Evolutionary conservation across 2,329 filamentous ascomycete genomes (phyloP).

Genomic region (Pochonia chlamydosporia): DNA sequence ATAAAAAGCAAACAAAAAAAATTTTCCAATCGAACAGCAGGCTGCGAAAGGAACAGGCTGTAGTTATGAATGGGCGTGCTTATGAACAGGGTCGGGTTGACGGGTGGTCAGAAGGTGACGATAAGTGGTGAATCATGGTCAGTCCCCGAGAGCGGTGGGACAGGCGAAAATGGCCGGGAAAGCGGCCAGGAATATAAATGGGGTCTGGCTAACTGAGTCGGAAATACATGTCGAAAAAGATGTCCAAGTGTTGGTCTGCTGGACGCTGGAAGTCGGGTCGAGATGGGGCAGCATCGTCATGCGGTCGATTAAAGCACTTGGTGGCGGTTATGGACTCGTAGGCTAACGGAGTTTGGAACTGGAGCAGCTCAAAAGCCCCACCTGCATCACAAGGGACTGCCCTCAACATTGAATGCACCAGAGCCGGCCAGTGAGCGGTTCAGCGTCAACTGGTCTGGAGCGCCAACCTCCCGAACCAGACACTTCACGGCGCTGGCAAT

Average conservation of each 20-base stretch:
- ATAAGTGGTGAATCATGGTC: constrained; percentile 3
- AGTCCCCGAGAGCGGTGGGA: constrained; percentile 1
- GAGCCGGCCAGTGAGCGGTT: too few relatives aligned
- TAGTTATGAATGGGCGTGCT: too few relatives aligned
- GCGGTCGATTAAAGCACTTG: background rate
- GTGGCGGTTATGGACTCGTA: background rate
- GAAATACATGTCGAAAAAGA: background rate
- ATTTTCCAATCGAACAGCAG: background rate
- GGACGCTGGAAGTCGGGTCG: too few relatives aligned
- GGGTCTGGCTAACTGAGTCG: background rate
- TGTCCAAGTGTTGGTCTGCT: background rate
- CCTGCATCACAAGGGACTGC: background rate
- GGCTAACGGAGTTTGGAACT: background rate
- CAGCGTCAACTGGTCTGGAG: too few relatives aligned
- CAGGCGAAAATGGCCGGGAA: background rate
- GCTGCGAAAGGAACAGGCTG: background rate
- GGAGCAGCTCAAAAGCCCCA: background rate
- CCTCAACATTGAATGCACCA: too few relatives aligned
- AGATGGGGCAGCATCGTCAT: background rate
- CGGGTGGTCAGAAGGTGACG: background rate
- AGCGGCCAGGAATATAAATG: background rate
- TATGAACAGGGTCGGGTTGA: background rate
- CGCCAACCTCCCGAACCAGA: too few relatives aligned
- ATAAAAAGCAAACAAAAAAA: background rate
- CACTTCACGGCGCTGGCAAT: too few relatives aligned